These are phyloP conservation scores for Sarcomyxa edulis DNA, from an alignment of 768 basidiomycete species.

Conservation along the genomic window DNA sequence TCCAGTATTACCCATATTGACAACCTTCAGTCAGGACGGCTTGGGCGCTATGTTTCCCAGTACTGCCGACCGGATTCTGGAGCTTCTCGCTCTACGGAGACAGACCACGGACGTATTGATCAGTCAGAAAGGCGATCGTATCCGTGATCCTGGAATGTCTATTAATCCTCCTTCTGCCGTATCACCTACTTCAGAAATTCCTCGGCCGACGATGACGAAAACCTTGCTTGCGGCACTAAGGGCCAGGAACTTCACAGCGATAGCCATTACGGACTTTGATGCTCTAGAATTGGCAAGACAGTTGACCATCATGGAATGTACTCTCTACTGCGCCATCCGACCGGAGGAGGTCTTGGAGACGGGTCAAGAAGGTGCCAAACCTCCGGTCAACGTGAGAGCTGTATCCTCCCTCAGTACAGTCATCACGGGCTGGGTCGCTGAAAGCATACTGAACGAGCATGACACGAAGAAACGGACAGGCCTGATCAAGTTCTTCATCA, in stretches of 20 bases:
- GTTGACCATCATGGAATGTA: slow-evolving; percentile 89
- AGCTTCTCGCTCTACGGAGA: slow-evolving; percentile 54
- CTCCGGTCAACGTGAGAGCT: slow-evolving; percentile 70
- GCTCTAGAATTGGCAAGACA: slow-evolving; percentile 89
- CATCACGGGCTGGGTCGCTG: slow-evolving; percentile 94
- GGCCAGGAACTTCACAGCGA: slow-evolving; percentile 53
- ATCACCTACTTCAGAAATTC: slow-evolving; percentile 63
- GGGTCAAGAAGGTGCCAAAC: slow-evolving; percentile 63
- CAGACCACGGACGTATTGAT: slow-evolving; percentile 41
- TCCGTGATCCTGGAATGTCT: slow-evolving; percentile 72
- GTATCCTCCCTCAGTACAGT: slow-evolving; percentile 86
- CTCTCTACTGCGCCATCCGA: slow-evolving; percentile 78
- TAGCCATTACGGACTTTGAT: slow-evolving; percentile 88
- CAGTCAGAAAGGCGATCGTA: slow-evolving; percentile 57
- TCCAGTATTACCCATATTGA: slow-evolving; percentile 49
- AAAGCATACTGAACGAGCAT: slow-evolving; percentile 85
- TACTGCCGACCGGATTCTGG: slow-evolving; percentile 69
- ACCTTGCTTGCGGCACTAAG: slow-evolving; percentile 63
- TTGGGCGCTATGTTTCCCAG: slow-evolving; percentile 58
- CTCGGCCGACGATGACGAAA: slow-evolving; percentile 84
- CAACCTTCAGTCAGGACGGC: slow-evolving; percentile 58
- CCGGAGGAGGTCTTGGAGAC: slow-evolving; percentile 87
- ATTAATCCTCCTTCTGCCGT: slow-evolving; percentile 52
- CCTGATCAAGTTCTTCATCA: slow-evolving; percentile 89
- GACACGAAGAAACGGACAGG: slow-evolving; percentile 80